Base-by-base conservation (phyloP, 2,329 filamentous ascomycete genomes). In the Aspergillaceae sp. region DNA sequence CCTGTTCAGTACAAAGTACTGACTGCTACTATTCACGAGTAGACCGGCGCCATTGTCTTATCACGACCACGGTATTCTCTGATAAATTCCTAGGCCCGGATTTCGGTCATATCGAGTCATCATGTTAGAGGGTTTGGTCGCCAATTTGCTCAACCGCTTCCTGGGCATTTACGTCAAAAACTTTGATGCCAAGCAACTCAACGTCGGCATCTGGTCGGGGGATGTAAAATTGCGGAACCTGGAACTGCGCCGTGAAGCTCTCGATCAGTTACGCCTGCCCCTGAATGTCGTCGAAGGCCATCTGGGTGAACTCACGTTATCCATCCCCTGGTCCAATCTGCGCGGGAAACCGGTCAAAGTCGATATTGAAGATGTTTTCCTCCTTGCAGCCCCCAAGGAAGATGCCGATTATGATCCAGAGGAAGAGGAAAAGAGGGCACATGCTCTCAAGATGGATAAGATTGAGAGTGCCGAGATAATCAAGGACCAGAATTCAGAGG, bases 161-260 rank as follows among this genome's bases (percentile, higher is more conserved):
- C 74, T 99, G 80, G 94, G 92, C 78, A 95, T 97, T 86, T 98
- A 98, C 70, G 91, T 99, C 70, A 90, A 94, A 78, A 97, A 98
- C 72, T 98, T 99, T 67, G 92, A 99, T 69, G 88, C 92, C 45
- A 86, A 88, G 61, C 92, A 98, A 74, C 79, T 99, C 55, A 98
- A 98, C 66, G 90, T 98, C 53, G 92, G 94, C 53, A 98, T 98
- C 61, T 98, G 91, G 92, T 94, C 87, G 26, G 92, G 94, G 59
- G 92, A 99, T 73, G 92, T 98, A 61, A 95, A 94, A 72, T 78
- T 99, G 40, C 83, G 84, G 50, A 84, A 98, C 60, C 83, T 99
- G 48, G 87, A 98, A 72, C 78, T 99, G 41, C 87, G 90, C 46
- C 82, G 87, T 48, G 92, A 98, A 75, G 92, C 92, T 11, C 83